Evolutionary conservation across 176 grass and related monocot genomes (phyloP).

Genomic region (Phragmites australis): DNA sequence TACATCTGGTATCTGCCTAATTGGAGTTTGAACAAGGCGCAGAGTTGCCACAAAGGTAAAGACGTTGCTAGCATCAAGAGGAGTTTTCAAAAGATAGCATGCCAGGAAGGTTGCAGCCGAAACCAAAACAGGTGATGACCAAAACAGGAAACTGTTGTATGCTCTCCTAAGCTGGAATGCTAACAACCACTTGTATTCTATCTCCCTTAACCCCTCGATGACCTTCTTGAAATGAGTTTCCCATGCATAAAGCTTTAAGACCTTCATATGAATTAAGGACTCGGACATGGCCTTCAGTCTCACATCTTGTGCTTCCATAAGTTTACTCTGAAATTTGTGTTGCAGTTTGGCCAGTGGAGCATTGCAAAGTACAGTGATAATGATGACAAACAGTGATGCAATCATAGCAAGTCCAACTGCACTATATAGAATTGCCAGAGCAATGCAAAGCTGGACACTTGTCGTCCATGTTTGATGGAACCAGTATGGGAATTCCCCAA

Average conservation of each 20-base stretch:
- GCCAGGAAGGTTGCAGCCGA: constrained; percentile 79
- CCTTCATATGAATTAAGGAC: constrained; percentile 79
- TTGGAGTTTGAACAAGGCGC: constrained; percentile 76
- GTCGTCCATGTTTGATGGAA: constrained; percentile 97
- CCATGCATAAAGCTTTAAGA: constrained; percentile 94
- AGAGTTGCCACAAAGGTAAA: constrained; percentile 89
- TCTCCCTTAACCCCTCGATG: constrained; percentile 73
- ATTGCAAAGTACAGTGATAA: constrained; percentile 76
- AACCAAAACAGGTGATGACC: constrained; percentile 89
- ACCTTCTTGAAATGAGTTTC: constrained; percentile 83
- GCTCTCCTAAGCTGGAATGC: constrained; percentile 83
- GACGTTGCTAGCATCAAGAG: constrained; percentile 82
- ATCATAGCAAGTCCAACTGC: constrained; percentile 67
- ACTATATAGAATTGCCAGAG: constrained; percentile 76
- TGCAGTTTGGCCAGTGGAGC: constrained; percentile 87
- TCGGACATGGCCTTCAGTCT: constrained; percentile 88
- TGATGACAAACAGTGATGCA: constrained; percentile 64
- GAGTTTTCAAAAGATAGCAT: constrained; percentile 74
- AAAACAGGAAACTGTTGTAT: constrained; percentile 86
- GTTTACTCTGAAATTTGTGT: constrained; percentile 73
- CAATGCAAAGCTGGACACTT: constrained; percentile 71
- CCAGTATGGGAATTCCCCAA: constrained; percentile 91
- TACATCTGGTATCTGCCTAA: constrained; percentile 78
- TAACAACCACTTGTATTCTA: constrained; percentile 73
- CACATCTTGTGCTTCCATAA: constrained; percentile 89